phyloP scores from a whole-genome alignment of 2,329 filamentous ascomycete species.

The Nannizziopsis arthrosporioides region DNA sequence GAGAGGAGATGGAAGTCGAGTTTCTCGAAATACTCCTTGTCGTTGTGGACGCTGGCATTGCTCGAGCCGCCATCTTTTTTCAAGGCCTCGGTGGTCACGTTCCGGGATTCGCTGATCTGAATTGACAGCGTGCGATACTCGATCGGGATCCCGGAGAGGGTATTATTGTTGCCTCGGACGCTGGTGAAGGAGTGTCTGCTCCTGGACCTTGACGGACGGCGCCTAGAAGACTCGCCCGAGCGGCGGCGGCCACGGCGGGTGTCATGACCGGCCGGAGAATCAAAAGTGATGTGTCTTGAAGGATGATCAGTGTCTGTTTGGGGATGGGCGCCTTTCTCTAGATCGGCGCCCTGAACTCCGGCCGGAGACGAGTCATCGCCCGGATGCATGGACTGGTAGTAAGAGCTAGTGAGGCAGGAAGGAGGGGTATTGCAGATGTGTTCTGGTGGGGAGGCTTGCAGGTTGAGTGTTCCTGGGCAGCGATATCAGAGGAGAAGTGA shows the following conservation, averaged over 20 bases:
- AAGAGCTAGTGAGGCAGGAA: background rate
- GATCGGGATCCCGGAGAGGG: constrained; percentile 23
- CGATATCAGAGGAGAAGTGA: background rate
- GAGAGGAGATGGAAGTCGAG: constrained; percentile 57
- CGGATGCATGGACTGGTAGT: constrained; percentile 4
- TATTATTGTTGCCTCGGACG: constrained; percentile 9
- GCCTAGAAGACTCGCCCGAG: constrained; percentile 7
- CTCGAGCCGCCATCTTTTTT: constrained; percentile 13
- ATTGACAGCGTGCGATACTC: constrained; percentile 32
- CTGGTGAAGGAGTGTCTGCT: constrained; percentile 11
- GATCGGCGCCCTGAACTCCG: constrained; percentile 2
- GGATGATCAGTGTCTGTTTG: background rate
- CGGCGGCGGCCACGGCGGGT: constrained; percentile 1
- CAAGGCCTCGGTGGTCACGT: constrained; percentile 20
- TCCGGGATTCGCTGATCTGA: constrained; percentile 30
- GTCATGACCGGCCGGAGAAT: background rate
- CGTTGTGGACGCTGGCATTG: constrained; percentile 23
- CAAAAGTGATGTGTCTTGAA: constrained; percentile 7
- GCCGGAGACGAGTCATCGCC: background rate
- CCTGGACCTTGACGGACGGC: constrained; percentile 6
- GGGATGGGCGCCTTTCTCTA: constrained; percentile 2
- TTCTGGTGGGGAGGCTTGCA: background rate
- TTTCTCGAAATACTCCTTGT: constrained; percentile 44
- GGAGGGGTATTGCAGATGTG: background rate
- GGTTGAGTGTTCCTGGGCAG: background rate